Conservation (phyloP, 148 eudicot species). For the Persicaria maculosa region DNA sequence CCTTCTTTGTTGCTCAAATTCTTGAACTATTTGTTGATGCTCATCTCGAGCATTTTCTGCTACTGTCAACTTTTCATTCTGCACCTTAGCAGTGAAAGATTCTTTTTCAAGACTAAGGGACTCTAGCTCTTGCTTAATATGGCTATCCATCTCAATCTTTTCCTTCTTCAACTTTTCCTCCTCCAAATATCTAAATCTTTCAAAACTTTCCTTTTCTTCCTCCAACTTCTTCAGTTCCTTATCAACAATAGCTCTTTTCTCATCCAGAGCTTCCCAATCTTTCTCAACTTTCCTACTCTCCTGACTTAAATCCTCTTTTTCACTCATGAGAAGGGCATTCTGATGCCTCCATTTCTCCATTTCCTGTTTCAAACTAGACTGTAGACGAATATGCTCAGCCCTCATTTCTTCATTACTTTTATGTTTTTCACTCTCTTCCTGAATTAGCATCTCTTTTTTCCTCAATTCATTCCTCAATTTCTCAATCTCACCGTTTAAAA, state of each 20-base stretch:
- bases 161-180: constrained; percentile 57
- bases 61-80: constrained; percentile 45
- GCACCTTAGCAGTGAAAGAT: constrained; percentile 65
- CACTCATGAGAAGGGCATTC: constrained; percentile 51
- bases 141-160: constrained; percentile 40
- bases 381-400: constrained; percentile 50
- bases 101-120: constrained; percentile 50
- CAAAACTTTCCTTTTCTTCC: constrained; percentile 43
- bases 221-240: constrained; percentile 33
- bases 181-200: constrained; percentile 34
- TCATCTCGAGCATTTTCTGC: constrained; percentile 47
- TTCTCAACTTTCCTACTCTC: constrained; percentile 72
- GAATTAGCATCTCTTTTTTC: constrained; percentile 40
- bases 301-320: constrained; percentile 56
- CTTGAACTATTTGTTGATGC: constrained; percentile 38
- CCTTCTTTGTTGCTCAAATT: constrained; percentile 49
- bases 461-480: constrained; percentile 33
- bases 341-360: constrained; percentile 55
- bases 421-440: constrained; percentile 50
- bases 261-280: constrained; percentile 90
- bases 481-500: constrained; percentile 50
- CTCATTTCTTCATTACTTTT: constrained; percentile 42
- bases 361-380: constrained; percentile 54
- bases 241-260: constrained; percentile 41
- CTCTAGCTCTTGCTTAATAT: constrained; percentile 41